Evolutionary conservation across 1,139 yeast species (phyloP), one percentile per base, ranked within the genome.

Genomic region (Candida sp.): DNA sequence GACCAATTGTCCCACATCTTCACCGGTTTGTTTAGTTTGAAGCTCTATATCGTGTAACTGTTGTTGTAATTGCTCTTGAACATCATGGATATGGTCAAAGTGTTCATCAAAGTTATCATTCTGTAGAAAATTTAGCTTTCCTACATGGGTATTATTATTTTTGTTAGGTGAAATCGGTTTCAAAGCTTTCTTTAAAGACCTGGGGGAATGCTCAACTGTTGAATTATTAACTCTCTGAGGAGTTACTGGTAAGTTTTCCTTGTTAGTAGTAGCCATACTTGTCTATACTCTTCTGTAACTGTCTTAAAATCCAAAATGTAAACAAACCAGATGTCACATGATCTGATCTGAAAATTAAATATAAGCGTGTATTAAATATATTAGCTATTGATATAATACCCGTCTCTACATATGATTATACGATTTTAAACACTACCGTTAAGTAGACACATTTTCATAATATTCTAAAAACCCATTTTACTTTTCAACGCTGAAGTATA

Each of bases 401-500:
- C 19, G 3, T 15, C 19, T 15, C 19, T 15, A 15, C 19, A 15
- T 15, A 15, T 15, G 19, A 15, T 15, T 15, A 15, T 15, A 15
- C 19, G 19, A 15, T 15, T 15, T 15, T 15, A 3, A 15, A 15
- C 19, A 15, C 19, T 15, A 15, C 19, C 19, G 19, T 15, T 15
- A 15, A 15, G 19, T 15, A 15, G 19, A 15, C 19, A 15, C 19
- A 15, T 15, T 15, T 15, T 15, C 19, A 15, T 15, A 15, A 15
- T 15, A 15, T 15, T 35, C 39, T 54, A 79, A 33, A 80, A 59
- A 0, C 87, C 87, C 51, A 82, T 67, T 51, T 76, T 78, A 45
- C 75, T 73, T 51, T 73, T 76, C 34, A 80, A 54, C 1, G 85
- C 77, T 4, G 82, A 72, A 36, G 70, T 67, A 45, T 81, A 75